A percentile compares a stretch with the other conserved stretches of the same genome.
These are phyloP conservation scores for Ustilago curta DNA, from an alignment of 1,284 basidiomycete species.

Conservation along the genomic window DNA sequence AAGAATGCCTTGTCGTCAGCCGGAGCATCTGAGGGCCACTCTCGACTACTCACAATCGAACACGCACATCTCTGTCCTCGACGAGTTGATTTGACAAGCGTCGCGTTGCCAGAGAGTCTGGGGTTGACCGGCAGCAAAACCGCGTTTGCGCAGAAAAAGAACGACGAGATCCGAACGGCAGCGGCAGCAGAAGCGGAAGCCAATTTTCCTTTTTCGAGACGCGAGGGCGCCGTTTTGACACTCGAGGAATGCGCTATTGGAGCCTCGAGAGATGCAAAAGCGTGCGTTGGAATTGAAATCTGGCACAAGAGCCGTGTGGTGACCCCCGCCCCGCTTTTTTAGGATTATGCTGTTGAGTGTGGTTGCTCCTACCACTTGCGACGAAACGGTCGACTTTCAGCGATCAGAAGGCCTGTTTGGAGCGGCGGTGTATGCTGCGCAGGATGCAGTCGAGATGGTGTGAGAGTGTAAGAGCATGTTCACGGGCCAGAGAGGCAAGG, in stretches of 20 bases:
- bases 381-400: no score
- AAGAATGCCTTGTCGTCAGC: neutral
- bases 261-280: constrained; percentile 41
- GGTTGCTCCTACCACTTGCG: no score
- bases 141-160: no score
- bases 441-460: no score
- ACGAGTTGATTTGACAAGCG: no score
- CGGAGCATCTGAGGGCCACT: neutral
- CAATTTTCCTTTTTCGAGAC: neutral
- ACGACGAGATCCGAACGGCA: neutral
- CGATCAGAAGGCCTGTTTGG: no score
- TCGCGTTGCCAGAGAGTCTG: neutral
- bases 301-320: constrained; percentile 17
- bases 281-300: constrained; percentile 4
- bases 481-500: no score
- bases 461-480: no score
- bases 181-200: neutral
- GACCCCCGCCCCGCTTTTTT: neutral
- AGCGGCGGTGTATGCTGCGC: no score
- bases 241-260: constrained; percentile 51
- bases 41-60: neutral
- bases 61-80: neutral
- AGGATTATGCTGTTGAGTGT: no score
- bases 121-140: no score
- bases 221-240: constrained; percentile 38